Evolutionary conservation across 768 basidiomycete species (phyloP), one percentile per base, ranked within the genome.

Genomic region (Chalciporus pseudorubinellus): DNA sequence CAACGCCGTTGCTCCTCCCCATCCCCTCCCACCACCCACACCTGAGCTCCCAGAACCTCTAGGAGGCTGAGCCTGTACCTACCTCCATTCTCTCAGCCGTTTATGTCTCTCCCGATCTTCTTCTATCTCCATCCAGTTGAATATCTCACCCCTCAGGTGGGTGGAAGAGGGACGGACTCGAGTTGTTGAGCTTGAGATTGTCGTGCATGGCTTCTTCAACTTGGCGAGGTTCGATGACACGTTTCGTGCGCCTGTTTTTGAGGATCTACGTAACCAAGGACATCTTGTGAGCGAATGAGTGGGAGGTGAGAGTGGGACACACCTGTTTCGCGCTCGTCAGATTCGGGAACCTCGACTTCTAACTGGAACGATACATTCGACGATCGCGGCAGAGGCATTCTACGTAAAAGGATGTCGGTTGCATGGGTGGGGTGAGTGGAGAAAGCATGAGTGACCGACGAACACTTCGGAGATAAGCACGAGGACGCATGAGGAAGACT

Each of bases 81-180:
- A 95, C 39, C 92, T 82, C 33, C 89, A 81, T 67, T 95, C 93
- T 41, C 92, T 83, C 3, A 95, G 76, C 12, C 93, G 84, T 71
- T 95, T 95, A 62, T 95, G 93, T 55, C 94, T 81, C 61, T 95
- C 93, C 2, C 92, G 77, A 66, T 95, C 93, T 59, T 95, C 92
- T 66, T 95, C 92, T 57, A 95, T n/a, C n/a, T n/a, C n/a, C n/a
- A 95, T 92, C 12, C 92, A 84, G 51, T 87, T 84, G 63, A 91
- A 79, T 24, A 92, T 80, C 46, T 94, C 91, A n/a, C 72, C 70
- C 9, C 80, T 79, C 2, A n/a, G n/a, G n/a, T n/a, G n/a, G n/a
- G n/a, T n/a, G n/a, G 10, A 56, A 48, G 16, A n/a, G 34, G 34
- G 4, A n/a, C n/a, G 9, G 34, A n/a, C 34, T 36, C 34, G 34